phyloP scores from a whole-genome alignment of 331 rosid species.

The Prunus yedoensis region DNA sequence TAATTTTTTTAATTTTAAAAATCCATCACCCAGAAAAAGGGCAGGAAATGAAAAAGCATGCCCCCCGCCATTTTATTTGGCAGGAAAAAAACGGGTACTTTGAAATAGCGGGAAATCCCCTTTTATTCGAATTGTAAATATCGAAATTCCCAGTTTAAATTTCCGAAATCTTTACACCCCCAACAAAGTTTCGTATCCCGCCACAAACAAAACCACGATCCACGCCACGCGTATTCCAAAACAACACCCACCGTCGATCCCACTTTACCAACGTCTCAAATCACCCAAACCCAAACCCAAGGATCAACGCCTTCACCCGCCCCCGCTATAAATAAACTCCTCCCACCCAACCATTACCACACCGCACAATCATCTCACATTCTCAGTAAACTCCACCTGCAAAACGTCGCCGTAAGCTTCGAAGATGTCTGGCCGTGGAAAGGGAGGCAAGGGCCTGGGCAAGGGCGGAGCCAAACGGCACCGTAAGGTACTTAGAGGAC shows the following conservation, averaged over 20 bases:
- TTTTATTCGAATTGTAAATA: not conserved
- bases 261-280: constrained; percentile 5
- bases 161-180: not conserved
- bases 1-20: rapidly evolving
- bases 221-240: not conserved
- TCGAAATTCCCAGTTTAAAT: not conserved
- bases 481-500: constrained; percentile 42
- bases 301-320: not conserved
- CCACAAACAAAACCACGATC: not conserved
- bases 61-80: not conserved
- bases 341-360: not conserved
- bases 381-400: no score
- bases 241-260: not conserved
- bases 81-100: constrained; percentile 41
- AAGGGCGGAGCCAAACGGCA: constrained; percentile 55
- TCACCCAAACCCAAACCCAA: not conserved
- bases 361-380: not conserved
- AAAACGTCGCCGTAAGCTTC: not conserved
- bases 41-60: not conserved
- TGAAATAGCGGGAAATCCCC: not conserved
- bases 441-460: constrained; percentile 52
- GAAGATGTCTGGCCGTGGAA: constrained; percentile 46
- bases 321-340: not conserved
- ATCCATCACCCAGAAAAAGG: no score
- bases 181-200: not conserved